Evolutionary conservation across 495 filamentous ascomycete species (phyloP).

Genomic region (Bombardia bombarda): DNA sequence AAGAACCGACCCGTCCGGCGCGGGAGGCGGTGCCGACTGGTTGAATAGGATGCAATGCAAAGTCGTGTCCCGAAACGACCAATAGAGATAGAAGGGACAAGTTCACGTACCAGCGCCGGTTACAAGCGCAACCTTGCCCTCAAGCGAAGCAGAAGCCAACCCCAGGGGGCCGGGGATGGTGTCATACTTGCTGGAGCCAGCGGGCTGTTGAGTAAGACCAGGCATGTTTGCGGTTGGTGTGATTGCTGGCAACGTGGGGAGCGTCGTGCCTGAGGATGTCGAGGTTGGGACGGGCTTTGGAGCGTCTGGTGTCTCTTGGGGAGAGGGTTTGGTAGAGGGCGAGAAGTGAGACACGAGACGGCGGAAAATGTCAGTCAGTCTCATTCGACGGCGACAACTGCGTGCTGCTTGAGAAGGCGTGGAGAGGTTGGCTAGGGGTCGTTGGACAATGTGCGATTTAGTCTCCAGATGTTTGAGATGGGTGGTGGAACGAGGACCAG

Average conservation of each 20-base stretch:
- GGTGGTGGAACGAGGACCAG: background rate
- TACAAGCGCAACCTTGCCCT: constrained; percentile 44
- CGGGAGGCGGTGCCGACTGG: background rate
- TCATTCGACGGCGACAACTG: constrained; percentile 8
- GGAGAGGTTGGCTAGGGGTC: constrained; percentile 1
- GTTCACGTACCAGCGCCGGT: constrained; percentile 39
- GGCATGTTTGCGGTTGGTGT: constrained; percentile 27
- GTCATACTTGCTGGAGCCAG: constrained; percentile 34
- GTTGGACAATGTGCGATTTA: background rate
- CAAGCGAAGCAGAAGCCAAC: constrained; percentile 37
- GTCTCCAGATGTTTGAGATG: background rate
- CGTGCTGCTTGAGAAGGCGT: background rate
- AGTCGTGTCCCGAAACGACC: background rate
- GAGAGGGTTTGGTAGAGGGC: constrained; percentile 8
- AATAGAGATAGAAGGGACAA: background rate
- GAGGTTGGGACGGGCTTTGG: constrained; percentile 4
- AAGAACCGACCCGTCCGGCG: constrained; percentile 14
- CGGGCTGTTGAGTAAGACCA: constrained; percentile 12
- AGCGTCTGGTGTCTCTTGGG: constrained; percentile 13
- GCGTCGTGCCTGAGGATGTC: constrained; percentile 10
- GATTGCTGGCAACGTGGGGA: background rate
- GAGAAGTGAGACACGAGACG: constrained; percentile 22
- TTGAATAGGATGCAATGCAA: background rate
- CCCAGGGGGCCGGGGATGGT: constrained; percentile 43
- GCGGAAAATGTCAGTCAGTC: constrained; percentile 15